phyloP scores from a whole-genome alignment of 139 green algal species.

The Volvox africanus region DNA sequence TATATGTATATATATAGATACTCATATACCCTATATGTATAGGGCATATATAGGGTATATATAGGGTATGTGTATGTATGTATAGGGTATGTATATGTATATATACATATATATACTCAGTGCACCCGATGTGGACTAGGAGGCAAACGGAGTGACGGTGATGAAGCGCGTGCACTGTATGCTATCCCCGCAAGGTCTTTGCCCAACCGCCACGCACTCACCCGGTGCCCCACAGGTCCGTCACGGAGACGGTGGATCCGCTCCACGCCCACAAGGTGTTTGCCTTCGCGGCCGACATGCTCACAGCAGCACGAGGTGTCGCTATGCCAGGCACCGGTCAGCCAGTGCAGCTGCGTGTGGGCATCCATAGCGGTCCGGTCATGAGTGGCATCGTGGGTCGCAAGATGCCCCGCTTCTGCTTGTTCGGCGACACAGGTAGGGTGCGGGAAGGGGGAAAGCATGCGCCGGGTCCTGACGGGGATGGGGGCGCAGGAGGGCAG shows the following conservation, averaged over 20 bases:
- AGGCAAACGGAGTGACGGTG: too few relatives aligned
- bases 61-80: too few relatives aligned
- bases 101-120: too few relatives aligned
- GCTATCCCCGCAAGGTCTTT: too few relatives aligned
- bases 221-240: neutral
- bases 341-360: slow-evolving; percentile 38
- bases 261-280: slow-evolving; percentile 36
- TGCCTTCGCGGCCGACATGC: slow-evolving; percentile 49
- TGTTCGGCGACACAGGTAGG: slow-evolving; percentile 43
- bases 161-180: too few relatives aligned
- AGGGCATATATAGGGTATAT: too few relatives aligned
- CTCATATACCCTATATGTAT: too few relatives aligned
- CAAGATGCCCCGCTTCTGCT: slow-evolving; percentile 54
- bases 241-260: slow-evolving; percentile 28
- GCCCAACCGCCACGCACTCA: neutral
- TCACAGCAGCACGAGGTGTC: slow-evolving; percentile 1
- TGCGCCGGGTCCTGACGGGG: too few relatives aligned
- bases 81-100: too few relatives aligned
- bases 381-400: slow-evolving; percentile 49
- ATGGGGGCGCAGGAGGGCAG: neutral
- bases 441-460: neutral
- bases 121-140: too few relatives aligned
- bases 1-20: too few relatives aligned
- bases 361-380: slow-evolving; percentile 35
- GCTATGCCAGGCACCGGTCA: slow-evolving; percentile 6